Evolutionary conservation across 1,284 basidiomycete species (phyloP).

Genomic region (Trametes pubescens): DNA sequence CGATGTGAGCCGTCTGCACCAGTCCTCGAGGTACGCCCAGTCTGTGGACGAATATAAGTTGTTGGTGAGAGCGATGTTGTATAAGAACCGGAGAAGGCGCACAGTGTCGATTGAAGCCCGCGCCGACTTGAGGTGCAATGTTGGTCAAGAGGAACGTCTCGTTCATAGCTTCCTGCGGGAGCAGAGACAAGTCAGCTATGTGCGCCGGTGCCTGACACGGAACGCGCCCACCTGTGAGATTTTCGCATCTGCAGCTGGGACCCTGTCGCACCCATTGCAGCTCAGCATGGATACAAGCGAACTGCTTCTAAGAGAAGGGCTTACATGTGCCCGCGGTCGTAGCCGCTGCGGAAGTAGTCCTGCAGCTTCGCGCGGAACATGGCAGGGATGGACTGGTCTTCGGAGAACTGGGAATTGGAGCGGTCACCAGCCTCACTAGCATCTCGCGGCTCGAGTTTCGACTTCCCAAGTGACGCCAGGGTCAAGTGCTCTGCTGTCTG

Average conservation of each 20-base stretch:
- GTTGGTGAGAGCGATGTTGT: not conserved
- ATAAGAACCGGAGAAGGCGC: constrained; percentile 38
- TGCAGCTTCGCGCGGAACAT: constrained; percentile 86
- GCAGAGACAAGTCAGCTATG: not conserved
- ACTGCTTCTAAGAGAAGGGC: constrained; percentile 30
- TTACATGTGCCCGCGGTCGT: constrained; percentile 97
- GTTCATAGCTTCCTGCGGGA: constrained; percentile 86
- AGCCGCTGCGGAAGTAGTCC: constrained; percentile 95
- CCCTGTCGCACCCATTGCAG: constrained; percentile 60
- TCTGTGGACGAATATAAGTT: constrained; percentile 63
- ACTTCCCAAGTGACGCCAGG: constrained; percentile 72
- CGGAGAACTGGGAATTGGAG: constrained; percentile 83
- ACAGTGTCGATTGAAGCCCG: constrained; percentile 98
- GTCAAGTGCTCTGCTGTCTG: constrained; percentile 95
- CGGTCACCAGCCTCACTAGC: constrained; percentile 66
- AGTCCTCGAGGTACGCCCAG: constrained; percentile 97
- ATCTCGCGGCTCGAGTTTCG: constrained; percentile 46
- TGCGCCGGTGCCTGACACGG: not conserved
- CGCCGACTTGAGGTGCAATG: constrained; percentile 98
- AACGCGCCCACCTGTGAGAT: constrained; percentile 64
- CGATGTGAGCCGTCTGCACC: constrained; percentile 89
- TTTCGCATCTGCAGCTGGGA: constrained; percentile 98
- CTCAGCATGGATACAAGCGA: not conserved
- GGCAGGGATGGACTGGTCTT: constrained; percentile 83
- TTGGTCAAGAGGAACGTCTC: constrained; percentile 97